Percentiles rank a stretch among this genome's conserved stretches.
Evolutionary conservation across 139 green algal genomes (phyloP).

Genomic region (Parachlorella kessleri): DNA sequence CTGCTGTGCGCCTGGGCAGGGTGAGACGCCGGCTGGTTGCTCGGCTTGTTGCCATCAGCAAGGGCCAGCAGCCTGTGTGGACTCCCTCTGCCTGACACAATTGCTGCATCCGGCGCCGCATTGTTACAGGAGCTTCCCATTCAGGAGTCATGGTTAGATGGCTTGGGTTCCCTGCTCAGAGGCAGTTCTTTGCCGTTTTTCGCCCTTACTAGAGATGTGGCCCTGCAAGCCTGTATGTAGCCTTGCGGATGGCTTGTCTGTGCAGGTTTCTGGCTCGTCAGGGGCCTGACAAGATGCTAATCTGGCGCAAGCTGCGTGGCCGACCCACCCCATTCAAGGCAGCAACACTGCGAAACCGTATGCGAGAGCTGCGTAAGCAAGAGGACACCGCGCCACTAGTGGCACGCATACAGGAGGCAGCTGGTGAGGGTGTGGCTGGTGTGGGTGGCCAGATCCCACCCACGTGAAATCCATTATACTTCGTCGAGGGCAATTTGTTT

Average conservation of each 20-base stretch:
- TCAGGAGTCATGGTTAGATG: too few species aligned
- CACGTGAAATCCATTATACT: neutral
- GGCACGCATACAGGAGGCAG: neutral
- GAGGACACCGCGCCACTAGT: neutral
- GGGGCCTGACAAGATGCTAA: neutral
- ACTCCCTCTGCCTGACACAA: too few species aligned
- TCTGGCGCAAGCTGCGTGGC: constrained; percentile 2
- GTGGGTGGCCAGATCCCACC: neutral
- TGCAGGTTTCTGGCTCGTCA: constrained; percentile 11
- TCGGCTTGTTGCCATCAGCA: neutral
- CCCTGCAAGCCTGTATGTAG: neutral
- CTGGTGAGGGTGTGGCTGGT: neutral
- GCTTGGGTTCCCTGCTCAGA: too few species aligned
- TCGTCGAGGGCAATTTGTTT: neutral
- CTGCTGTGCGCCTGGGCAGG: constrained; percentile 28
- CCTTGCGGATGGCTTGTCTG: neutral
- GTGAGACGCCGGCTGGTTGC: neutral
- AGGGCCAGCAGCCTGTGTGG: neutral
- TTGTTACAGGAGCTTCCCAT: neutral
- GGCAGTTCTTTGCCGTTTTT: too few species aligned
- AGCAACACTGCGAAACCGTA: constrained; percentile 4
- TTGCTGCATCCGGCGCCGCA: neutral
- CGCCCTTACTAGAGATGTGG: neutral
- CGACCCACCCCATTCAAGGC: neutral
- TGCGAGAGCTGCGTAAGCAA: neutral